Percentiles rank a stretch among this genome's conserved stretches.
These are phyloP conservation scores for Flammula alnicola DNA, from an alignment of 1,284 basidiomycete species.

Conservation along the genomic window DNA sequence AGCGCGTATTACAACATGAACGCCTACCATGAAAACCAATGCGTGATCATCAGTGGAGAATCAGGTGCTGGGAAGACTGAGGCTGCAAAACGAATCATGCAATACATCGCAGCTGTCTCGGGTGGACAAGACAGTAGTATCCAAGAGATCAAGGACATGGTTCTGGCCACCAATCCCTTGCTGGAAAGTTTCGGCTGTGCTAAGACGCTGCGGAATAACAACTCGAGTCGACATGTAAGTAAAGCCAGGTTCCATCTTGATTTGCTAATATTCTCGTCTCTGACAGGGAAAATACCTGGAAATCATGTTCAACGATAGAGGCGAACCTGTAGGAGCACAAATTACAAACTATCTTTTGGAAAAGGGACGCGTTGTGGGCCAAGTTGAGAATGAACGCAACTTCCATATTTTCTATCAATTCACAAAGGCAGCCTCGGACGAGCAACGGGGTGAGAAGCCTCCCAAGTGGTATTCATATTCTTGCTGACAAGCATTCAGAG, in stretches of 20 bases:
- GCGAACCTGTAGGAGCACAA: conserved; percentile 95
- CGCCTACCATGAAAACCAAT: conserved; percentile 99
- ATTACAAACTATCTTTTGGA: conserved; percentile 99
- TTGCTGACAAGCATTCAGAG: conserved; percentile 57
- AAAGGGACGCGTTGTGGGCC: conserved; percentile 96
- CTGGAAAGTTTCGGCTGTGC: conserved; percentile 99
- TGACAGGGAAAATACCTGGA: conserved; percentile 96
- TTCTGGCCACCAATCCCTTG: conserved; percentile 97
- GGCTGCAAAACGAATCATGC: conserved; percentile 99
- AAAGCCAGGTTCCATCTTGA: neutral
- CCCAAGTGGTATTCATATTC: conserved; percentile 5
- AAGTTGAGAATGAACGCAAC: conserved; percentile 95
- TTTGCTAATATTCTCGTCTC: conserved; percentile 5
- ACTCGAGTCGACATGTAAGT: conserved; percentile 95
- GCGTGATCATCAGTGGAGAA: conserved; percentile 99
- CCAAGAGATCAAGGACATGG: conserved; percentile 99
- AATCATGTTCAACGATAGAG: conserved; percentile 96
- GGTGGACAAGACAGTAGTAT: conserved; percentile 86
- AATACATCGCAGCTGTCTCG: conserved; percentile 98
- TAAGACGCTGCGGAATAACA: conserved; percentile 98
- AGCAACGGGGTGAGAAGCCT: conserved; percentile 75
- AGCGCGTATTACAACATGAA: conserved; percentile 99
- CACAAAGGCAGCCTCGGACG: conserved; percentile 91
- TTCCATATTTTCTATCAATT: conserved; percentile 99
- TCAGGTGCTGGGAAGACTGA: conserved; percentile 98